Conservation (phyloP, 345 rosid species). For the Eucalyptus lansdowneana region DNA sequence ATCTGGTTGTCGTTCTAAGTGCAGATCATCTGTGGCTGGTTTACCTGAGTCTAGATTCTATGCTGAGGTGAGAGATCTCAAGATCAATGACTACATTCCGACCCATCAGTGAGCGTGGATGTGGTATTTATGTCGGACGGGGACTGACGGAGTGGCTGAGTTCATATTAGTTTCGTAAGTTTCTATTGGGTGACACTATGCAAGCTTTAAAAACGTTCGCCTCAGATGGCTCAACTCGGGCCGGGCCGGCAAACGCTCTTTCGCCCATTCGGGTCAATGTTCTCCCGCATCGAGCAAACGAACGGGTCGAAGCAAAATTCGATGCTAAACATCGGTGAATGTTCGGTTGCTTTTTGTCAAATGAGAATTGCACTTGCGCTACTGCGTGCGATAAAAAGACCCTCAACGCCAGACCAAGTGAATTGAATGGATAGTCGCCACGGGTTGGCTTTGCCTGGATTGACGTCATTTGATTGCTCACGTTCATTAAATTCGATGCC, state of each 20-base stretch:
- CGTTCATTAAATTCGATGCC: not conserved
- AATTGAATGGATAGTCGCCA: not conserved
- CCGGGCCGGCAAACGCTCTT: not conserved
- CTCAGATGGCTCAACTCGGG: not conserved
- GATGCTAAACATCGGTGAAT: not conserved
- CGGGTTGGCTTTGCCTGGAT: not conserved
- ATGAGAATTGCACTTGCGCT: not conserved
- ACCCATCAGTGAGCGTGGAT: not conserved
- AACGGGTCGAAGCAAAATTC: not conserved
- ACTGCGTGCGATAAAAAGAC: not conserved
- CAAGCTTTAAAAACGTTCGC: not conserved
- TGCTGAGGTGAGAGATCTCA: not conserved
- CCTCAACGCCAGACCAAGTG: not conserved
- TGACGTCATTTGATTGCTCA: not conserved
- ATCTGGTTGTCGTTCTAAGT: not conserved
- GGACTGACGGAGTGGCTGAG: not conserved
- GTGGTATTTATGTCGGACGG: not conserved
- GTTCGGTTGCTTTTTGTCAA: not conserved
- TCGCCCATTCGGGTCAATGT: not conserved
- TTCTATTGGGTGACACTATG: not conserved
- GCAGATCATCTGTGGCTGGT: not conserved
- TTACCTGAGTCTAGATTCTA: not conserved
- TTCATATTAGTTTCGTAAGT: not conserved
- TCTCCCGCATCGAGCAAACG: not conserved
- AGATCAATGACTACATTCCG: not conserved